phyloP scores from a whole-genome alignment of 1,139 yeast genomes.

The Spencermartinsiella ligniputridi region DNA sequence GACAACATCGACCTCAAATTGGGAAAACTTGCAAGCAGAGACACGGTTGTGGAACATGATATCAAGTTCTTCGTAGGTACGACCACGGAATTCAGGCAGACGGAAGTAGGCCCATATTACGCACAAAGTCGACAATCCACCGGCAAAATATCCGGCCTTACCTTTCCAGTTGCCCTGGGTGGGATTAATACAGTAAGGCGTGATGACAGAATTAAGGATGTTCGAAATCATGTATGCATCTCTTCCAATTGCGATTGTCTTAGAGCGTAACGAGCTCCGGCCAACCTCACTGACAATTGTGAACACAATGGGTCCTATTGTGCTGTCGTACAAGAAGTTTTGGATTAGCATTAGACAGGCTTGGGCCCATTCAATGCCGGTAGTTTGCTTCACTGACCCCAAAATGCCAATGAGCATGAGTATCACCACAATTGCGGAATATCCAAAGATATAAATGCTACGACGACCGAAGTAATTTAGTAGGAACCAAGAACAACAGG shows the following conservation, averaged over 20 bases:
- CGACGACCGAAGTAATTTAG: slow-evolving; percentile 48
- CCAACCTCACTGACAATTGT: slow-evolving; percentile 54
- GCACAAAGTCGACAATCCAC: slow-evolving; percentile 42
- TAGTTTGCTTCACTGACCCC: slow-evolving; percentile 44
- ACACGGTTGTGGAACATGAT: slow-evolving; percentile 23
- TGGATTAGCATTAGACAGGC: background rate
- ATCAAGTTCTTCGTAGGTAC: slow-evolving; percentile 60
- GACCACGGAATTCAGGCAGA: slow-evolving; percentile 54
- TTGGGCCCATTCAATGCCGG: background rate
- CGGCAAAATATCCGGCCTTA: slow-evolving; percentile 54
- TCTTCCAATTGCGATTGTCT: slow-evolving; percentile 50
- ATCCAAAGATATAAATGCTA: slow-evolving; percentile 44
- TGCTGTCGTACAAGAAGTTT: slow-evolving; percentile 1
- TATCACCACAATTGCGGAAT: slow-evolving; percentile 28
- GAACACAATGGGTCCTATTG: slow-evolving; percentile 51
- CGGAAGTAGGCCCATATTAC: slow-evolving; percentile 46
- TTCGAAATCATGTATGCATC: slow-evolving; percentile 37
- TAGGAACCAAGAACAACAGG: slow-evolving; percentile 50
- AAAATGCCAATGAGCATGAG: slow-evolving; percentile 33
- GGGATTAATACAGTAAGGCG: slow-evolving; percentile 56
- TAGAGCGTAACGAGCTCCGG: slow-evolving; percentile 48
- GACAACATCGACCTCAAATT: background rate
- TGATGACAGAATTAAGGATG: slow-evolving; percentile 40
- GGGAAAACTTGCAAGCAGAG: slow-evolving; percentile 15
- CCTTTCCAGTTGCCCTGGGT: slow-evolving; percentile 53